Base-by-base conservation (phyloP, 306 rosid genomes). In the Parietaria judaica region DNA sequence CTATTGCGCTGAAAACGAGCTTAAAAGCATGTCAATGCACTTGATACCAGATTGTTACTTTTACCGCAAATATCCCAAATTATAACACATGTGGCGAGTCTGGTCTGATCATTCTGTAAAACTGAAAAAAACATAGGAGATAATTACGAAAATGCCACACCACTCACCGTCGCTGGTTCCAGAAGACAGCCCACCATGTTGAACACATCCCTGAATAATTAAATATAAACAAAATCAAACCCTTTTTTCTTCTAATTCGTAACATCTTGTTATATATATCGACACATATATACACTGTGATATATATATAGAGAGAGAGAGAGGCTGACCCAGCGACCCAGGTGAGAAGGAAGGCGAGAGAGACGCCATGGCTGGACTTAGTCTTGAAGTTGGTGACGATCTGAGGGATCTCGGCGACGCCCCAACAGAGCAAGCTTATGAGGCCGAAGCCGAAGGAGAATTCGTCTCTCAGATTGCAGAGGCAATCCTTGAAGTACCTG, bases 101-200 rank as follows among this genome's bases (percentile, higher is more conserved):
- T 14, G 7, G 31, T 59, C 63, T 47, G 70, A 48, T 58, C 50
- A 47, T 50, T 67, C 45, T 49, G 61, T 54, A 5, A 45, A 43
- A 34, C 61, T 14, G 36, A 39, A 64, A 70, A 65, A 63, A 56
- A 69, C 39, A 49, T 10, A 39, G 7, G 11, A 10, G 12, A 47
- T 5, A 51, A 45, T 3, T 44, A 36, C 11, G 13, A 6, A 34
- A 14, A 14, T 23, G 53, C 13, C 6, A 3, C 53, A 54, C n/a
- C 39, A 69, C 88, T 81, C 78, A 90, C 98, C 82, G 96, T 92
- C 36, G 90, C 95, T 39, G 99, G 90, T 51, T 92, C 99, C 38
- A 92, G 84, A 75, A 86, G 67, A 68, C 99, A 92, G 44, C 99
- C 99, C 68, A 78, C 62, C 5, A 88, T 73, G 70, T 92, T 92